phyloP scores from a whole-genome alignment of 2,329 filamentous ascomycete species.

The Stachybotrys chartarum region DNA sequence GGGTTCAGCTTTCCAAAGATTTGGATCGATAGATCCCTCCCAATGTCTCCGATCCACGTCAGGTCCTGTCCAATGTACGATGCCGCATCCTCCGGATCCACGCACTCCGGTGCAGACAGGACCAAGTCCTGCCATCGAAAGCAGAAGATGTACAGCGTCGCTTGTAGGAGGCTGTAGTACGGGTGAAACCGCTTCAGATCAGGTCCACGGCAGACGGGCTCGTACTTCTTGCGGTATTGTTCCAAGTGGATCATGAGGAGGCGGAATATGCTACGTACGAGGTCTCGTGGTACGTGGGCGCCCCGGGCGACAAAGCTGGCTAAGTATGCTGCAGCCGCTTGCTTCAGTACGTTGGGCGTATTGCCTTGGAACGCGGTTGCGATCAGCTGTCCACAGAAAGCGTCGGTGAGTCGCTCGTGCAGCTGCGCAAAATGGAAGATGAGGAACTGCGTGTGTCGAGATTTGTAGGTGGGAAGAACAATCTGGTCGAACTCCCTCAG shows the following conservation, averaged over 20 bases:
- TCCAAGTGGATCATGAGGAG: constrained; percentile 74
- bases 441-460: constrained; percentile 89
- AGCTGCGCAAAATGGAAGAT: constrained; percentile 92
- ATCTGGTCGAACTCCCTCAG: constrained; percentile 80
- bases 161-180: constrained; percentile 86
- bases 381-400: constrained; percentile 70
- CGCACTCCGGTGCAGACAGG: constrained; percentile 49
- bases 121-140: constrained; percentile 95
- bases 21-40: constrained; percentile 66
- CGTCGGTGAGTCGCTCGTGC: constrained; percentile 69
- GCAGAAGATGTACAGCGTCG: constrained; percentile 90
- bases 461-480: constrained; percentile 85
- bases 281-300: constrained; percentile 66
- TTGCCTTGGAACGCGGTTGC: constrained; percentile 46
- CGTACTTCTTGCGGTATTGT: constrained; percentile 63
- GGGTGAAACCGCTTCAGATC: constrained; percentile 77
- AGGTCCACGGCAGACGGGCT: constrained; percentile 70
- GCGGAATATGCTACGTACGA: constrained; percentile 77
- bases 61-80: constrained; percentile 65
- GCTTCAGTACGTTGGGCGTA: constrained; percentile 65
- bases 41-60: constrained; percentile 68
- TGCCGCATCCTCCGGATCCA: constrained; percentile 54
- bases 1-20: constrained; percentile 90
- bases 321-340: constrained; percentile 85
- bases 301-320: constrained; percentile 92